phyloP scores from a whole-genome alignment of 495 filamentous ascomycete species.

The Talaromyces proteolyticus region DNA sequence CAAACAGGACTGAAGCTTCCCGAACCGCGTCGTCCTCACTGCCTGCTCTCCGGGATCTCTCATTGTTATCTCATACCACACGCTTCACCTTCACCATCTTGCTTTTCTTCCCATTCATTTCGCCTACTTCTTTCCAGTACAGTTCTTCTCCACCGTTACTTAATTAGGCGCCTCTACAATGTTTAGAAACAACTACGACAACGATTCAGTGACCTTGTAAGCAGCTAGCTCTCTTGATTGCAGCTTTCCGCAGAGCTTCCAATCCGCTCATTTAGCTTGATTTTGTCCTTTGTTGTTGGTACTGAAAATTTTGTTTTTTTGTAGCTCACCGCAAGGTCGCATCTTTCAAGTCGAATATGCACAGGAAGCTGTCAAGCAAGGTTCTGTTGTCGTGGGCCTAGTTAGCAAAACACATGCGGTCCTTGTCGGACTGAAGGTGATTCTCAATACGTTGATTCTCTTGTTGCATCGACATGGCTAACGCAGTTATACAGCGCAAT shows the following conservation, averaged over 20 bases:
- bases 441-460: conserved; percentile 4
- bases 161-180: no score
- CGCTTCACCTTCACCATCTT: background rate
- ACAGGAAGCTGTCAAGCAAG: conserved; percentile 97
- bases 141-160: no score
- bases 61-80: background rate
- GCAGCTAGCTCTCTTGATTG: conserved; percentile 24
- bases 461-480: background rate
- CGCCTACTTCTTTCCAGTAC: no score
- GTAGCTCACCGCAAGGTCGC: conserved; percentile 94
- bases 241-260: conserved; percentile 14
- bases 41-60: background rate
- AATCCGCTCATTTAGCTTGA: no score
- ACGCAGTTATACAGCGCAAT: conserved; percentile 60
- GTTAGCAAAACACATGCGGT: conserved; percentile 97
- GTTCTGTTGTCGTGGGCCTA: conserved; percentile 93
- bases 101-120: background rate
- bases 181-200: conserved; percentile 99
- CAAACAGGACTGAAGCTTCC: background rate
- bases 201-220: conserved; percentile 99
- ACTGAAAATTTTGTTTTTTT: conserved; percentile 7
- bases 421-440: conserved; percentile 92
- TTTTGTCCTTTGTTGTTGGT: background rate
- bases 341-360: conserved; percentile 99
- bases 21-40: background rate